phyloP scores from a whole-genome alignment of 352 stramenopile species.

The Globisporangium carolinianum region DNA sequence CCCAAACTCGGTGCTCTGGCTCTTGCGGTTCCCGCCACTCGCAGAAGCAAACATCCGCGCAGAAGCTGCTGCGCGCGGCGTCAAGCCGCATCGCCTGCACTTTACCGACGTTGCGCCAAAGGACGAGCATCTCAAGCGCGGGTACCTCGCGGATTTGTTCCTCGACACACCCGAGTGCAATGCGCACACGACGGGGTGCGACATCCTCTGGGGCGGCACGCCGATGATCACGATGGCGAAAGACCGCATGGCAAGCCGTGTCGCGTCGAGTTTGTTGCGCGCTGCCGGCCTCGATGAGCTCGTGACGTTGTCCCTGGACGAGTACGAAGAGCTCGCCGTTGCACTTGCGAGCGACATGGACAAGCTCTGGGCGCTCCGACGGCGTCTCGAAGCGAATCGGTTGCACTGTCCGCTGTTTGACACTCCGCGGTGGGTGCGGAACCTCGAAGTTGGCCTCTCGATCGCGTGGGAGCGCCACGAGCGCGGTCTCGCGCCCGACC shows the following conservation, averaged over 20 bases:
- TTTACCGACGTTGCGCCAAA: constrained; percentile 87
- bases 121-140: constrained; percentile 87
- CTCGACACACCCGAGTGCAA: constrained; percentile 90
- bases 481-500: constrained; percentile 46
- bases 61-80: constrained; percentile 65
- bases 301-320: constrained; percentile 60
- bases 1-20: constrained; percentile 87
- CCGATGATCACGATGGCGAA: constrained; percentile 89
- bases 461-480: constrained; percentile 76
- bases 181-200: constrained; percentile 87
- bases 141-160: constrained; percentile 88
- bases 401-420: constrained; percentile 75
- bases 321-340: constrained; percentile 91
- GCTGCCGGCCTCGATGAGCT: constrained; percentile 76
- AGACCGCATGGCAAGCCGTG: constrained; percentile 86
- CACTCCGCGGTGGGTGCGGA: constrained; percentile 68
- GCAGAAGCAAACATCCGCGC: constrained; percentile 81
- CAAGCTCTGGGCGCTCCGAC: constrained; percentile 67
- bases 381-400: constrained; percentile 61
- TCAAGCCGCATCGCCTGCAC: constrained; percentile 61
- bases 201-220: constrained; percentile 89
- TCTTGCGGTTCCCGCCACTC: constrained; percentile 82
- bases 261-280: constrained; percentile 83
- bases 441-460: constrained; percentile 76
- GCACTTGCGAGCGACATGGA: constrained; percentile 84